Evolutionary conservation across 805 yeast species (phyloP).

Genomic region (Metschnikowia aberdeeniae): DNA sequence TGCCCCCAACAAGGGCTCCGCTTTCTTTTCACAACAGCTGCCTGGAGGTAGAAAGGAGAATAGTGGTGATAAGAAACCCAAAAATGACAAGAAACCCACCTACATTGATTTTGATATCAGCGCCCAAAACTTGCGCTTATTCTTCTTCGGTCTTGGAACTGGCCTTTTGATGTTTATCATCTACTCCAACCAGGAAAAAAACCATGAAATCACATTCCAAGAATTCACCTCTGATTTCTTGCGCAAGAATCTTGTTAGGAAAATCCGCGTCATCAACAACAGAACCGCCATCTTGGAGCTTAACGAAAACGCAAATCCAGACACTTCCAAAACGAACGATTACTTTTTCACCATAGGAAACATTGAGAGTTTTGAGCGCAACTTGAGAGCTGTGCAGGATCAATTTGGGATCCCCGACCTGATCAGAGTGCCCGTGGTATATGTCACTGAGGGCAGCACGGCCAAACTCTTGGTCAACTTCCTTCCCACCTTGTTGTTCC

Average conservation of each 20-base stretch:
- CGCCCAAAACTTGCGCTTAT: constrained; percentile 22
- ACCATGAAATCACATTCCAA: constrained; percentile 77
- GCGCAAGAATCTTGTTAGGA: constrained; percentile 72
- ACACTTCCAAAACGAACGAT: constrained; percentile 24
- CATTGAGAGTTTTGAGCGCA: constrained; percentile 80
- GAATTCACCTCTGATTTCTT: constrained; percentile 76
- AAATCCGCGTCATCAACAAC: constrained; percentile 73
- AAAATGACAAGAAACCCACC: neutral
- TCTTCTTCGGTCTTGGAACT: constrained; percentile 30
- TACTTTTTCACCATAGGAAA: constrained; percentile 79
- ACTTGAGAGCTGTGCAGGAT: constrained; percentile 70
- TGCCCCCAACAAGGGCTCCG: neutral
- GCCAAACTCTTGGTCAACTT: constrained; percentile 64
- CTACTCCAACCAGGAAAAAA: constrained; percentile 18
- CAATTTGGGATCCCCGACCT: constrained; percentile 57
- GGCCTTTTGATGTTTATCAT: constrained; percentile 26
- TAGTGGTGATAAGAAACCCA: constrained; percentile 7
- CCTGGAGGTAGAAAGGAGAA: constrained; percentile 8
- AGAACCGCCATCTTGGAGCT: constrained; percentile 68
- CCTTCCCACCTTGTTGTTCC: constrained; percentile 82
- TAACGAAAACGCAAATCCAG: constrained; percentile 34
- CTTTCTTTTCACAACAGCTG: neutral
- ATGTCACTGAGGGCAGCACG: constrained; percentile 66
- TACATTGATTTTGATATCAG: constrained; percentile 22
- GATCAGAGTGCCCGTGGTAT: constrained; percentile 77